Conservation (phyloP, 2,329 filamentous ascomycete species). For the Escovopsis weberi region DNA sequence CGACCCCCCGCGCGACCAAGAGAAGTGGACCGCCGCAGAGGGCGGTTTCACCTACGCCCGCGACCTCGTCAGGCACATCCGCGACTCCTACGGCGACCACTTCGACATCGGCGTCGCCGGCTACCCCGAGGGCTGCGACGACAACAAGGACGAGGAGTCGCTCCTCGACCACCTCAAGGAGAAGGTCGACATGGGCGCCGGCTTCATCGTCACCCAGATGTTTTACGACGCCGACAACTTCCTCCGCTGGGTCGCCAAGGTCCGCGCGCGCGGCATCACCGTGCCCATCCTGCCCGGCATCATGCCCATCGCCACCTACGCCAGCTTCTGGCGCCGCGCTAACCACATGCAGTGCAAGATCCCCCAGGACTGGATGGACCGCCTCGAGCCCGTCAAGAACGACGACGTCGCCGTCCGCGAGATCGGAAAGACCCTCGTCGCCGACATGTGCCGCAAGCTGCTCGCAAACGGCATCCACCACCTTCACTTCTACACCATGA, state of each 20-base stretch:
- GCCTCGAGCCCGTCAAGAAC: slow-evolving; percentile 86
- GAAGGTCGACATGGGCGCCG: slow-evolving; percentile 86
- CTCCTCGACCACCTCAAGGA: slow-evolving; percentile 90
- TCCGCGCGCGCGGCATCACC: slow-evolving; percentile 69
- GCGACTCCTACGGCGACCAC: slow-evolving; percentile 52
- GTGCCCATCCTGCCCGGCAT: slow-evolving; percentile 77
- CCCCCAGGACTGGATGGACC: slow-evolving; percentile 65
- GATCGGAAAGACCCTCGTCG: slow-evolving; percentile 73
- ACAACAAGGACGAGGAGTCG: slow-evolving; percentile 72
- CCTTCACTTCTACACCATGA: slow-evolving; percentile 99
- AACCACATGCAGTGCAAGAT: slow-evolving; percentile 83
- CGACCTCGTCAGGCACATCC: slow-evolving; percentile 78
- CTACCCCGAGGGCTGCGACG: slow-evolving; percentile 90
- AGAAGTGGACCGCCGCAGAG: slow-evolving; percentile 81
- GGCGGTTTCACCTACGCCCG: slow-evolving; percentile 83
- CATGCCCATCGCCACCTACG: slow-evolving; percentile 85
- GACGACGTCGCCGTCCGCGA: slow-evolving; percentile 88
- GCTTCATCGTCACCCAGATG: slow-evolving; percentile 97
- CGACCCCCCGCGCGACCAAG: slow-evolving; percentile 84
- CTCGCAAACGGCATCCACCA: slow-evolving; percentile 71
- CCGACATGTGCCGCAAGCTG: slow-evolving; percentile 79
- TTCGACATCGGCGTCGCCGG: slow-evolving; percentile 97
- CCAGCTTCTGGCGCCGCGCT: slow-evolving; percentile 77
- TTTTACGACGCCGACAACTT: slow-evolving; percentile 98
- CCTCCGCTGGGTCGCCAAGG: slow-evolving; percentile 75